Evolutionary conservation across 139 green algal species (phyloP).

Genomic region (Chlorokybus atmophyticus): DNA sequence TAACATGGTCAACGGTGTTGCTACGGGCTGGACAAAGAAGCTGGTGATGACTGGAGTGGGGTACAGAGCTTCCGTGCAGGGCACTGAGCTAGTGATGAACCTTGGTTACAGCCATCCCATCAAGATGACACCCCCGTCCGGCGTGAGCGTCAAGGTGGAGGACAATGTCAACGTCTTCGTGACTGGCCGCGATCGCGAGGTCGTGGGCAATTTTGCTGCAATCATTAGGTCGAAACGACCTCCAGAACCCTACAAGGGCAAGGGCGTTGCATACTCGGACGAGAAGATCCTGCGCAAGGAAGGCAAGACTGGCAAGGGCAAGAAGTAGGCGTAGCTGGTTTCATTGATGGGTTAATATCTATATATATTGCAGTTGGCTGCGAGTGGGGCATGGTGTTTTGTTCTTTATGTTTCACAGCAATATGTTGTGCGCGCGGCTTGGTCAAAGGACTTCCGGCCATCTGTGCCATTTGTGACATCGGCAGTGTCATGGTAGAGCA

Average conservation of each 20-base stretch:
- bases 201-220: conserved; percentile 84
- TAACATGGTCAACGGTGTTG: conserved; percentile 88
- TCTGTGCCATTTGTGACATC: no score
- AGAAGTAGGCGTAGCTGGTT: no score
- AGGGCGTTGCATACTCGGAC: conserved; percentile 66
- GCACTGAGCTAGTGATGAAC: conserved; percentile 68
- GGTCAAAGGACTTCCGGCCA: no score
- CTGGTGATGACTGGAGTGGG: conserved; percentile 72
- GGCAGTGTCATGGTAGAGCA: no score
- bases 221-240: conserved; percentile 60
- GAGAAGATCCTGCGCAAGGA: conserved; percentile 90
- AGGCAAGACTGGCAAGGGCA: conserved; percentile 86
- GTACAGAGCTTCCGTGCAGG: conserved; percentile 66
- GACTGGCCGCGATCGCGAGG: conserved; percentile 66
- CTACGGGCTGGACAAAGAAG: conserved; percentile 66
- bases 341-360: no score
- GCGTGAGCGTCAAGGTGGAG: conserved; percentile 68
- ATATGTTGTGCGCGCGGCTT: no score
- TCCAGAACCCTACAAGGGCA: conserved; percentile 91
- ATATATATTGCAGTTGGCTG: no score
- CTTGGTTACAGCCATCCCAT: conserved; percentile 84
- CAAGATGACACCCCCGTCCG: conserved; percentile 61
- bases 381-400: no score
- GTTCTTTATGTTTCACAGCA: no score
- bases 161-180: conserved; percentile 71